phyloP scores from a whole-genome alignment of 352 stramenopile genomes.

The Blastocystis sp. region DNA sequence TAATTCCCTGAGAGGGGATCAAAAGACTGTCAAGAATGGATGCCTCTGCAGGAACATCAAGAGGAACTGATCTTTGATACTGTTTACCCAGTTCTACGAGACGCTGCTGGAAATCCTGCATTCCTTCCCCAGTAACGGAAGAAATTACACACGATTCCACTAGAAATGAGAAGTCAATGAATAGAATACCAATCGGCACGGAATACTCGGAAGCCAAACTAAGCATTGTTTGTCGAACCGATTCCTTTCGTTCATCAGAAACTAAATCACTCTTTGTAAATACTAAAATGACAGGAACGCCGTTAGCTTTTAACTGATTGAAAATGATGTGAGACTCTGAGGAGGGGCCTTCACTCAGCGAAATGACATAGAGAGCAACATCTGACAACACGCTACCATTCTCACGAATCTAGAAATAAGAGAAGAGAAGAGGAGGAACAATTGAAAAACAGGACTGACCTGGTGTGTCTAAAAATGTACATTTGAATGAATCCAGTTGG shows the following conservation, averaged over 20 bases:
- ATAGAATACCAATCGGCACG: neutral
- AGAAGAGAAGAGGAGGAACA: neutral
- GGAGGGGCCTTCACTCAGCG: conserved; percentile 40
- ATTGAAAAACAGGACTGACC: conserved; percentile 54
- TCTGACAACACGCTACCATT: conserved; percentile 54
- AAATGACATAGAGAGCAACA: conserved; percentile 44
- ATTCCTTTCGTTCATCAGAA: neutral
- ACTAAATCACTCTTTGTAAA: conserved; percentile 61
- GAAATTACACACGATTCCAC: neutral
- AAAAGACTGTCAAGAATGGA: conserved; percentile 35
- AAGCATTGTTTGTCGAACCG: neutral
- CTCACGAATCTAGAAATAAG: conserved; percentile 53
- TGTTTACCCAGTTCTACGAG: neutral
- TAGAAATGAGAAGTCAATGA: neutral
- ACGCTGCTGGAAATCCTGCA: neutral
- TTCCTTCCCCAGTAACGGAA: conserved; percentile 4
- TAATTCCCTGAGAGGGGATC: conserved; percentile 50
- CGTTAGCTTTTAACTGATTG: neutral
- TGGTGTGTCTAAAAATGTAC: conserved; percentile 52
- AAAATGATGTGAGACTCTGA: conserved; percentile 31
- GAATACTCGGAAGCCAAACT: neutral
- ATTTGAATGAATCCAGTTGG: neutral
- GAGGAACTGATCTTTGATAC: neutral
- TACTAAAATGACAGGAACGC: conserved; percentile 1
- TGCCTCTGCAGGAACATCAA: conserved; percentile 31